Evolutionary conservation across 495 filamentous ascomycete species (phyloP), one percentile per base, ranked within the genome.

Genomic region (Tirmania nivea): DNA sequence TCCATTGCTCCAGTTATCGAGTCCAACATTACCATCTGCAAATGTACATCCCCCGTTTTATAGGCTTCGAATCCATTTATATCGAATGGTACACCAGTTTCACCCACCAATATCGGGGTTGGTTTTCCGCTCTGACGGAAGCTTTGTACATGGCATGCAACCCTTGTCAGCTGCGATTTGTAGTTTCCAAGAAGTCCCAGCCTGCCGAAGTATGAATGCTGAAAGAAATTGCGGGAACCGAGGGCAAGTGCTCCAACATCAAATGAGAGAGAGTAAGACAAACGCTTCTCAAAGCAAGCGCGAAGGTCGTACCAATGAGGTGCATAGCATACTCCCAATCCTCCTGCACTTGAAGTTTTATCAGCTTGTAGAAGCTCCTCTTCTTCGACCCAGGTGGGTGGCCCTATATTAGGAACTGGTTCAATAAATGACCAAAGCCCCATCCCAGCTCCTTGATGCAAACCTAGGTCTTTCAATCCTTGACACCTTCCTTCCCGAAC

Each of bases 291-390:
- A 17, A 80, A 77, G 48, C 84, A 67, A 6, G 83, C 68, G 12
- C 81, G 81, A 53, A 84, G 80, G 60, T 86, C 81, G 62, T 86
- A 86, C 59, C 73, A 86, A 65, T 86, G 81, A 14, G 78, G 78
- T 1, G 81, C 72, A 60, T 81, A 84, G 47, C 83, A 74, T 71
- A 84, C 78, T 50, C 78, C 80, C 9, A 74, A 73, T 49, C 80
- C 79, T 6, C 39, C 39, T 45, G 14, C 39, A 8, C 14, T 45
- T 5, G 39, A 3, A 14, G 39, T 19, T 8, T 19, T 45, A 19
- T 45, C 12, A 14, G 8, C 8, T 7, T 34, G 2, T 16, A 31
- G 19, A 7, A 50, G 14, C 12, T 14, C 16, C 3, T 35, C 34
- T 7, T 7, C 25, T 10, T 50, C 34, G 21, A 19, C n/a, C 61